Percentiles rank a stretch among this genome's conserved stretches.
phyloP scores from a whole-genome alignment of 768 basidiomycete genomes.

The Harrya chromipes region DNA sequence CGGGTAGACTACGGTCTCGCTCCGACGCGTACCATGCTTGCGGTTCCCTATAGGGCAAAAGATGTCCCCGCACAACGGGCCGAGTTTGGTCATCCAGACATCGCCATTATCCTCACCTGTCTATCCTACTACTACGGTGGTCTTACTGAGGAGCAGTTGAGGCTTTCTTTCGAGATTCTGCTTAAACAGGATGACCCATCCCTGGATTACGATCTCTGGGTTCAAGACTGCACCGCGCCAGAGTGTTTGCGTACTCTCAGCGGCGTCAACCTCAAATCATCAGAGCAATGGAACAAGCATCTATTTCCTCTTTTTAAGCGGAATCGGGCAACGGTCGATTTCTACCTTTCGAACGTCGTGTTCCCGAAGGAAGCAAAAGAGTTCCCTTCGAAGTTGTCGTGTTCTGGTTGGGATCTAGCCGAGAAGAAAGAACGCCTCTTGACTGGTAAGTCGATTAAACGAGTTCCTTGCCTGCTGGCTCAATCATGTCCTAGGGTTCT shows the following conservation, averaged over 20 bases:
- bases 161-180: conserved; percentile 27
- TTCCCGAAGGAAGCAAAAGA: conserved; percentile 39
- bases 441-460: conserved; percentile 10
- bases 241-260: conserved; percentile 8
- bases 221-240: conserved; percentile 22
- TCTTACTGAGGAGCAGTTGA: conserved; percentile 29
- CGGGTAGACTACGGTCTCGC: conserved; percentile 39
- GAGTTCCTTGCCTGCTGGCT: not conserved
- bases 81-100: conserved; percentile 40
- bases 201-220: conserved; percentile 32
- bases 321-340: conserved; percentile 33
- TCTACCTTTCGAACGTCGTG: conserved; percentile 36
- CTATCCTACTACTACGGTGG: conserved; percentile 38
- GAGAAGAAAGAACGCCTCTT: conserved; percentile 14
- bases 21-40: conserved; percentile 31
- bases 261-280: conserved; percentile 31
- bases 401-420: conserved; percentile 39
- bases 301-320: conserved; percentile 29
- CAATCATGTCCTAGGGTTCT: conserved; percentile 27
- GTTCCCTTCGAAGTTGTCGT: conserved; percentile 33
- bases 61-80: conserved; percentile 36
- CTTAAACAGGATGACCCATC: conserved; percentile 31
- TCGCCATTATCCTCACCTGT: conserved; percentile 35
- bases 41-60: conserved; percentile 39
- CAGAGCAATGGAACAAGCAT: conserved; percentile 17